Evolutionary conservation across 2,329 filamentous ascomycete species (phyloP).

Genomic region (Aspergillus persii): DNA sequence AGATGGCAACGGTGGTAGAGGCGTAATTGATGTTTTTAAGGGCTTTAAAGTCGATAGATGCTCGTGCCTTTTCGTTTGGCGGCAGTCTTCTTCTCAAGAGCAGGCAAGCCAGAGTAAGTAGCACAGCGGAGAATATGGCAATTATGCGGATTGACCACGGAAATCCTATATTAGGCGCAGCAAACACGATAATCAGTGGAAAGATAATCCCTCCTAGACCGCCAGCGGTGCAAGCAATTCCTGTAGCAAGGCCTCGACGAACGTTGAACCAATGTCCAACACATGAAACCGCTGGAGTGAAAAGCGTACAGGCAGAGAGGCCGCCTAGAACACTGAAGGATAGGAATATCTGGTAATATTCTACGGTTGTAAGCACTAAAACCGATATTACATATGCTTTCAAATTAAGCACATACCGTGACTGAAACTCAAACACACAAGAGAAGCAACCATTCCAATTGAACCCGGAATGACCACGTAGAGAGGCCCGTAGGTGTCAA

Average conservation of each 20-base stretch:
- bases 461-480: slow-evolving; percentile 18
- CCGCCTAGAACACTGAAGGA: slow-evolving; percentile 36
- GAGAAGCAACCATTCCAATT: slow-evolving; percentile 15
- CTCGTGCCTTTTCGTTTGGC: slow-evolving; percentile 14
- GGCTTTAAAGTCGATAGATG: slow-evolving; percentile 22
- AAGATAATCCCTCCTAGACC: slow-evolving; percentile 37
- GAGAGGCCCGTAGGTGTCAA: slow-evolving; percentile 15
- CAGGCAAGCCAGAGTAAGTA: slow-evolving; percentile 21
- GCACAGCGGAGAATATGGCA: slow-evolving; percentile 20
- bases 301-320: slow-evolving; percentile 29
- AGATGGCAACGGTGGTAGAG: slow-evolving; percentile 28
- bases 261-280: slow-evolving; percentile 37
- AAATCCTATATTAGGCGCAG: slow-evolving; percentile 30
- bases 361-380: slow-evolving; percentile 16
- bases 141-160: slow-evolving; percentile 33
- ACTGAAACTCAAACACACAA: slow-evolving; percentile 8
- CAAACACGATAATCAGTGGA: slow-evolving; percentile 31
- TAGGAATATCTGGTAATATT: slow-evolving; percentile 40
- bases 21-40: slow-evolving; percentile 25
- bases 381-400: background rate
- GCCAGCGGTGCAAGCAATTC: slow-evolving; percentile 35
- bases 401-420: slow-evolving; percentile 9
- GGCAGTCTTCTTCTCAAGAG: slow-evolving; percentile 26
- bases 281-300: slow-evolving; percentile 30
- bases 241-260: slow-evolving; percentile 32